Conservation (phyloP, 495 filamentous ascomycete genomes). For the Xylaria flabelliformis region DNA sequence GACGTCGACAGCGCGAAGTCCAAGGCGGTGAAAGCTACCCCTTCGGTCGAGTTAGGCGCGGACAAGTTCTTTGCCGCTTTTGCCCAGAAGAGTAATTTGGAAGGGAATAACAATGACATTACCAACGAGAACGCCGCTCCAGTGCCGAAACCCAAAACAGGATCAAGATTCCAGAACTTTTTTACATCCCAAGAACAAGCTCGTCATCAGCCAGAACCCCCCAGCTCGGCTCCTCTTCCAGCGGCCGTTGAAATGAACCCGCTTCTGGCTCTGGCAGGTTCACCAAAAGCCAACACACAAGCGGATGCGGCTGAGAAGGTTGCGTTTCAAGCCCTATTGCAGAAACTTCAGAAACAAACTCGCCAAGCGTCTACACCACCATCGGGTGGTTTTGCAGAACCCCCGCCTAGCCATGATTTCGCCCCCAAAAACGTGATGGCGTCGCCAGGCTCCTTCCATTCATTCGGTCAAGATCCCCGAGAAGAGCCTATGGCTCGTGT, state of each 20-base stretch:
- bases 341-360: conserved; percentile 69
- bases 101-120: conserved; percentile 45
- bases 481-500: conserved; percentile 46
- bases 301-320: conserved; percentile 76
- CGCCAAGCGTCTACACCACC: conserved; percentile 35
- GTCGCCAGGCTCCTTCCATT: conserved; percentile 52
- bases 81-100: conserved; percentile 49
- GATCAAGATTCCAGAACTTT: conserved; percentile 85
- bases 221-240: conserved; percentile 42
- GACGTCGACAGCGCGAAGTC: conserved; percentile 36
- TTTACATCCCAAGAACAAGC: conserved; percentile 72
- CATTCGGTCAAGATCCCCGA: conserved; percentile 49
- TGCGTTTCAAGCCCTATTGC: conserved; percentile 86
- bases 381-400: conserved; percentile 39
- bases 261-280: conserved; percentile 38
- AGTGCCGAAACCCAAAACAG: conserved; percentile 47
- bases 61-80: conserved; percentile 85
- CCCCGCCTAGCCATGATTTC: conserved; percentile 39
- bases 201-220: conserved; percentile 61
- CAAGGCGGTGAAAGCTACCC: conserved; percentile 54
- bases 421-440: conserved; percentile 40
- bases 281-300: conserved; percentile 36
- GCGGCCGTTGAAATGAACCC: conserved; percentile 34
- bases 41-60: conserved; percentile 68
- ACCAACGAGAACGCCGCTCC: conserved; percentile 48